phyloP scores from a whole-genome alignment of 2,329 filamentous ascomycete species.

The Cercospora janseana region DNA sequence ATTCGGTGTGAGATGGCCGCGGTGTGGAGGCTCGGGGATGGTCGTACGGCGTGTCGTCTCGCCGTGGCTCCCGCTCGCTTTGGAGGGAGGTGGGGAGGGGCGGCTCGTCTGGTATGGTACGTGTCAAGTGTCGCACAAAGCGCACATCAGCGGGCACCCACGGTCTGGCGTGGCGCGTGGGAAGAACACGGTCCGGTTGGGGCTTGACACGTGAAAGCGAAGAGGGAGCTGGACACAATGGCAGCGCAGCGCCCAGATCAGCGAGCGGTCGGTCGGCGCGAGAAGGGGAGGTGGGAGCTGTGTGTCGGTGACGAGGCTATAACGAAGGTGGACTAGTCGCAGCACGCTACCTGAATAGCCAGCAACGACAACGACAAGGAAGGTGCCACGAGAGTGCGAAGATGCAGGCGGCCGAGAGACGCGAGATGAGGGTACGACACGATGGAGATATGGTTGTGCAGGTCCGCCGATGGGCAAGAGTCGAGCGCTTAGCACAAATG shows the following conservation, averaged over 20 bases:
- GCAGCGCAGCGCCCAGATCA: conserved; percentile 2
- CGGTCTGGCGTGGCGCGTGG: conserved; percentile 5
- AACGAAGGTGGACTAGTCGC: conserved; percentile 6
- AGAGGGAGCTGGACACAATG: conserved; percentile 6
- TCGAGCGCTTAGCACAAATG: conserved; percentile 4
- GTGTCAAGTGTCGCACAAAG: conserved; percentile 8
- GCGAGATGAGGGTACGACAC: too few species aligned
- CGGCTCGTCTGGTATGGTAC: conserved; percentile 4
- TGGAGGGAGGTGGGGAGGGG: neutral
- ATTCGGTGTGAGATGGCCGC: neutral
- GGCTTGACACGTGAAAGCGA: conserved; percentile 13
- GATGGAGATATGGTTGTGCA: too few species aligned
- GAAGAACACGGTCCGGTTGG: conserved; percentile 2
- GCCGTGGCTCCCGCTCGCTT: too few species aligned
- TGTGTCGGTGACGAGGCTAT: conserved; percentile 2
- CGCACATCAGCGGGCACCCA: conserved; percentile 6
- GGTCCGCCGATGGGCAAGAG: neutral
- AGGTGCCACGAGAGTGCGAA: too few species aligned
- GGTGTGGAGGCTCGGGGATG: neutral
- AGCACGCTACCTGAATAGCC: neutral
- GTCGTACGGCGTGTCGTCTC: conserved; percentile 1
- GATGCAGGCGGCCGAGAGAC: too few species aligned
- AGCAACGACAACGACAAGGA: too few species aligned
- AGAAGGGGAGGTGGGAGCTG: conserved; percentile 7
- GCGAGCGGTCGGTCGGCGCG: conserved; percentile 2